Evolutionary conservation across 352 stramenopile genomes (phyloP).

Genomic region (Pythium oligandrum): DNA sequence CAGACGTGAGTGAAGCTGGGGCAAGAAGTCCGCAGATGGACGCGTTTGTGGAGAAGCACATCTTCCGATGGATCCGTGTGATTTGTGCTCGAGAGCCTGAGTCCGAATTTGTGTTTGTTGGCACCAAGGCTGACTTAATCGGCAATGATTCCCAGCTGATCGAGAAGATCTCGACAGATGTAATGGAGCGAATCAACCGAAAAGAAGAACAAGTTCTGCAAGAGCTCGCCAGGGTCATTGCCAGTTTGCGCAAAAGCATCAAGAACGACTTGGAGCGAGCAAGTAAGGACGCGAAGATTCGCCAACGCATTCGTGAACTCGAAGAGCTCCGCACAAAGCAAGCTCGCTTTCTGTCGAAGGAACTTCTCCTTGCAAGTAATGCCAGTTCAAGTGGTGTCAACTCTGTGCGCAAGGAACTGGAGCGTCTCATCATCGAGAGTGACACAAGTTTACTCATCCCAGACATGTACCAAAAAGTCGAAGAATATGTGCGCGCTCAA

Average conservation of each 20-base stretch:
- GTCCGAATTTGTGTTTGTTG: conserved; percentile 14
- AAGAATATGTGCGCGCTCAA: background rate
- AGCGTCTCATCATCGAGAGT: background rate
- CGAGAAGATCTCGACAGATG: background rate
- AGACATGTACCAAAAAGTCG: background rate
- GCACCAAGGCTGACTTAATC: conserved; percentile 7
- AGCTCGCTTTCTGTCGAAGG: background rate
- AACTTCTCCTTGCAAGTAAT: conserved; percentile 4
- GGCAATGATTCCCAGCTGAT: background rate
- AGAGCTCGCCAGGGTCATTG: background rate
- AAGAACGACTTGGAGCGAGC: background rate
- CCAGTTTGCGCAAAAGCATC: background rate
- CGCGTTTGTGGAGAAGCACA: conserved; percentile 9
- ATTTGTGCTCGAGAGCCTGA: conserved; percentile 6
- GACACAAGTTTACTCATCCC: conserved; percentile 7
- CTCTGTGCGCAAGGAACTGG: background rate
- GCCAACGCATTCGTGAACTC: background rate
- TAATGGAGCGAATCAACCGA: no score
- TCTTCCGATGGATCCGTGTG: conserved; percentile 4
- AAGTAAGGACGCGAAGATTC: background rate
- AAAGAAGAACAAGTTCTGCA: background rate
- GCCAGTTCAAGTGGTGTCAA: background rate
- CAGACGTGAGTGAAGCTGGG: background rate
- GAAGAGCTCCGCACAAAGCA: no score
- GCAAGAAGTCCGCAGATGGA: conserved; percentile 3